Conservation (phyloP, 1,139 yeast species). For the Saccharomyces pastorianus region DNA sequence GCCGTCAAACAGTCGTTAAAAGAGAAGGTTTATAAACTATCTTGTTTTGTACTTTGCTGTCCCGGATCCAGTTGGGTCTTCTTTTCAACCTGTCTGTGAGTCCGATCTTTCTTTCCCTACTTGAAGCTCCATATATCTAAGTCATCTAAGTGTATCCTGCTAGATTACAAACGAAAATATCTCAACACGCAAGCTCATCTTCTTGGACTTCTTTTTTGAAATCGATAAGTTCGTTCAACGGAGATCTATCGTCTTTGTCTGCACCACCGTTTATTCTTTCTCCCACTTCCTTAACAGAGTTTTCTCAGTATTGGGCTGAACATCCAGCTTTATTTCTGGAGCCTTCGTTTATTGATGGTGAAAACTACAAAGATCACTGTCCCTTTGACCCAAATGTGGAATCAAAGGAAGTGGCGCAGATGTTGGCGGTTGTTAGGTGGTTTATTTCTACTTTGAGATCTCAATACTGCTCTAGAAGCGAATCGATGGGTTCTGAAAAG, state of each 20-base stretch:
- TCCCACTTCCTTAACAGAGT: conserved; percentile 80
- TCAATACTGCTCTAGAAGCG: conserved; percentile 87
- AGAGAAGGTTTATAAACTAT: not conserved
- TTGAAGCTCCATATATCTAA: not conserved
- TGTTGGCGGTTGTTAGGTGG: conserved; percentile 81
- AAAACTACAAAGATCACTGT: conserved; percentile 24
- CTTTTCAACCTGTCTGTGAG: not conserved
- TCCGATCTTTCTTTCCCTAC: not conserved
- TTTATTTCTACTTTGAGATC: conserved; percentile 82
- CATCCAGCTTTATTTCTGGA: conserved; percentile 75
- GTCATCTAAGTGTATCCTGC: not conserved
- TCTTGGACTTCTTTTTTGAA: conserved; percentile 78
- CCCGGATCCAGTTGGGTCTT: not conserved
- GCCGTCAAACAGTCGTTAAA: not conserved
- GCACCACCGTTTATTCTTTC: conserved; percentile 97
- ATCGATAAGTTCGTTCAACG: conserved; percentile 90
- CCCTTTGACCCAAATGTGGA: conserved; percentile 35
- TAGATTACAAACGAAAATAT: conserved; percentile 11
- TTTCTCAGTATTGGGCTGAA: conserved; percentile 88
- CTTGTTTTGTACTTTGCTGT: not conserved
- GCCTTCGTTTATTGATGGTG: conserved; percentile 44
- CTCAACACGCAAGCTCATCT: conserved; percentile 26
- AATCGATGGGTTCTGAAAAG: conserved; percentile 85
- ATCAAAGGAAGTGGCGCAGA: conserved; percentile 36
- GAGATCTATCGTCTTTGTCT: conserved; percentile 85